Evolutionary conservation across 805 yeast species (phyloP).

Genomic region (Ogataea henricii): DNA sequence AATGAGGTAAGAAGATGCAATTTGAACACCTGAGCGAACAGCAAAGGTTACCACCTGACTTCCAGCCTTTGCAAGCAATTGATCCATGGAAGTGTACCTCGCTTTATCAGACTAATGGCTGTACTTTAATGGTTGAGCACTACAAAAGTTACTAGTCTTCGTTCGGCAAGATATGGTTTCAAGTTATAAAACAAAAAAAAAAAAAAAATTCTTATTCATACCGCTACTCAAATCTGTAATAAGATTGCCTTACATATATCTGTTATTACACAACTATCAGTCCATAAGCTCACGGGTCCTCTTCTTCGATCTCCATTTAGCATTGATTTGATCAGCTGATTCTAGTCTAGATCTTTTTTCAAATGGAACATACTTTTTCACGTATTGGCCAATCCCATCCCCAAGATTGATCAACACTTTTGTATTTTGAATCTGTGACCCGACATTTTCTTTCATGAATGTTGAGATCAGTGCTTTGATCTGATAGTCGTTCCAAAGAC

Average conservation of each 20-base stretch:
- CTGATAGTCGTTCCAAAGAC: constrained; percentile 56
- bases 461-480: constrained; percentile 55
- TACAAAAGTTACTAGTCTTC: too few relatives aligned
- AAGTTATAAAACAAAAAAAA: not conserved
- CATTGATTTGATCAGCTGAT: constrained; percentile 69
- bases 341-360: constrained; percentile 58
- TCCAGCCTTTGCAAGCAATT: constrained; percentile 54
- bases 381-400: constrained; percentile 73
- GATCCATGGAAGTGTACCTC: too few relatives aligned
- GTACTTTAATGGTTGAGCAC: too few relatives aligned
- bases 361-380: constrained; percentile 58
- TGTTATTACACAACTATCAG: too few relatives aligned
- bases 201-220: not conserved
- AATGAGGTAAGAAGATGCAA: constrained; percentile 74
- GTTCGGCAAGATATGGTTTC: too few relatives aligned
- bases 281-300: constrained; percentile 1
- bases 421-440: not conserved
- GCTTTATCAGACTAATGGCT: too few relatives aligned
- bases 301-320: constrained; percentile 52
- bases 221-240: not conserved
- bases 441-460: constrained; percentile 42
- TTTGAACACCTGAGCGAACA: constrained; percentile 69
- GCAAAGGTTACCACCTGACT: constrained; percentile 81
- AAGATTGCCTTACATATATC: not conserved
- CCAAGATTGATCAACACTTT: constrained; percentile 51